Evolutionary conservation across 2,329 filamentous ascomycete species (phyloP).

Genomic region (Fusarium dlaminii): DNA sequence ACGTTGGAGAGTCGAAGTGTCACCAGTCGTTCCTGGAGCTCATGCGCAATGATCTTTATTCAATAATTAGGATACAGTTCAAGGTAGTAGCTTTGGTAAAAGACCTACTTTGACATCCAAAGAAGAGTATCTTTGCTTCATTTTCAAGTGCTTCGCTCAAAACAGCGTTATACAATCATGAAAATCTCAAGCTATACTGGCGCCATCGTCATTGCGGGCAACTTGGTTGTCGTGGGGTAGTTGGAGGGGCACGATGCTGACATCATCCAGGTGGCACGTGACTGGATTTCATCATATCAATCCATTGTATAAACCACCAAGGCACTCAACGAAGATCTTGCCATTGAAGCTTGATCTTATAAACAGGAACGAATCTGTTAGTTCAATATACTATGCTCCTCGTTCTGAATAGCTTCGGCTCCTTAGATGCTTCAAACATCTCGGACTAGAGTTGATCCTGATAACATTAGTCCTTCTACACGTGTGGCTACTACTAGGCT

Average conservation of each 20-base stretch:
- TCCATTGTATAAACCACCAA: background rate
- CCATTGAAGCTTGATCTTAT: background rate
- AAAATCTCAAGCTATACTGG: conserved; percentile 15
- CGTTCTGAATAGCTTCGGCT: background rate
- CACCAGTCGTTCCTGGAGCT: conserved; percentile 81
- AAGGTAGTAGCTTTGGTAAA: background rate
- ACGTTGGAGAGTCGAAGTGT: conserved; percentile 88
- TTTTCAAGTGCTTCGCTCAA: conserved; percentile 49
- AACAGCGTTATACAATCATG: conserved; percentile 7
- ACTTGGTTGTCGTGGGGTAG: conserved; percentile 14
- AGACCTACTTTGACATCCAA: conserved; percentile 73
- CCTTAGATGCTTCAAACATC: background rate
- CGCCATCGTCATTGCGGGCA: conserved; percentile 19
- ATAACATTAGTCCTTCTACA: background rate
- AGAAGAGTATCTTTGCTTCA: conserved; percentile 86
- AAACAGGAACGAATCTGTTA: background rate
- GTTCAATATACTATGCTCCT: background rate
- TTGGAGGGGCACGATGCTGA: conserved; percentile 34
- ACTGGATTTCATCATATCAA: background rate
- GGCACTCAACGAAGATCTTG: background rate
- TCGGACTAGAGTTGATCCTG: background rate
- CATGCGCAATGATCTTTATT: conserved; percentile 86
- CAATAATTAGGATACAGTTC: conserved; percentile 1
- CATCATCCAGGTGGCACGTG: conserved; percentile 28
- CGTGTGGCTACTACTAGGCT: background rate